These are phyloP conservation scores for barrel medic (Medicago truncatula) DNA, from an alignment of 306 rosid species.

Conservation along the genomic window MtrunA17r5.0-ANR NC_053049.1:26391001-26391500, in stretches of 20 bases:
- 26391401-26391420: slow-evolving; percentile 43
- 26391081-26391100: slow-evolving; percentile 36
- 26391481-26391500: slow-evolving; percentile 83
- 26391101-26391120: slow-evolving; percentile 34
- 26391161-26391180: slow-evolving; percentile 66
- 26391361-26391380: slow-evolving; percentile 46
- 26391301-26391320: slow-evolving; percentile 46
- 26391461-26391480: slow-evolving; percentile 51
- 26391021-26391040: slow-evolving; percentile 68
- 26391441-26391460: slow-evolving; percentile 42
- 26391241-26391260: slow-evolving; percentile 39
- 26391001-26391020: slow-evolving; percentile 45
- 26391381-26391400: slow-evolving; percentile 34
- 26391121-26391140: slow-evolving; percentile 55
- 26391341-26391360: slow-evolving; percentile 42
- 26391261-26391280: slow-evolving; percentile 35
- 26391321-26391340: slow-evolving; percentile 37
- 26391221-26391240: background rate
- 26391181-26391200: slow-evolving; percentile 62
- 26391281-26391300: slow-evolving; percentile 35
- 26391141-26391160: slow-evolving; percentile 63
- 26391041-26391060: slow-evolving; percentile 75
- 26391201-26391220: slow-evolving; percentile 62
- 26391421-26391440: slow-evolving; percentile 39
- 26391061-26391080: slow-evolving; percentile 70